Conservation (phyloP, 139 green algal species). For the Chlamydomonas sp. region DNA sequence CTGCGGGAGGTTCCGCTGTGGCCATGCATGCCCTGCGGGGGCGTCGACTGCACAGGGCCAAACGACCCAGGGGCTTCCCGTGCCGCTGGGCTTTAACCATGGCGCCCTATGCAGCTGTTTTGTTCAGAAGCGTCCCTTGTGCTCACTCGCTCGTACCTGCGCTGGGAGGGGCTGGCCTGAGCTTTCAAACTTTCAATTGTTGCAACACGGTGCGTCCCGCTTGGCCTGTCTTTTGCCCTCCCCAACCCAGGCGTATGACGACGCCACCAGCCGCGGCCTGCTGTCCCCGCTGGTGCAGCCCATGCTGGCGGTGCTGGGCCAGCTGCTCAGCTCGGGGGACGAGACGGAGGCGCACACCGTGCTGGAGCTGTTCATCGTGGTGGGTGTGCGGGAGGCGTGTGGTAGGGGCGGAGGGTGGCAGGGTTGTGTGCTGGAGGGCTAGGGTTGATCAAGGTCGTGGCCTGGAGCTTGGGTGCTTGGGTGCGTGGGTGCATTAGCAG, state of each 20-base stretch:
- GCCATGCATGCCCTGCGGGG: no score
- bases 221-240: background rate
- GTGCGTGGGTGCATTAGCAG: no score
- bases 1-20: no score
- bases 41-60: no score
- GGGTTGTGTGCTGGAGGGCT: background rate
- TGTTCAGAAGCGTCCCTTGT: no score
- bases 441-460: background rate
- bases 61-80: no score
- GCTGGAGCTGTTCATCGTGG: constrained; percentile 95
- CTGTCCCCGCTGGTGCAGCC: constrained; percentile 84
- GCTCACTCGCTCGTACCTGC: no score
- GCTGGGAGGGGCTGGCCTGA: no score
- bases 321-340: constrained; percentile 42
- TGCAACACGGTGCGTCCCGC: background rate
- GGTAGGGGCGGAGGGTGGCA: constrained; percentile 11
- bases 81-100: no score
- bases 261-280: constrained; percentile 72
- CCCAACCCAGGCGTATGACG: constrained; percentile 58
- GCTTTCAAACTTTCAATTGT: background rate
- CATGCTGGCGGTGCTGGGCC: constrained; percentile 74
- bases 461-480: background rate
- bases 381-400: background rate
- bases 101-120: no score
- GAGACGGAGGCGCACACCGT: constrained; percentile 83